phyloP scores from a whole-genome alignment of 2,329 filamentous ascomycete genomes.

The Sarocladium strictum region DNA sequence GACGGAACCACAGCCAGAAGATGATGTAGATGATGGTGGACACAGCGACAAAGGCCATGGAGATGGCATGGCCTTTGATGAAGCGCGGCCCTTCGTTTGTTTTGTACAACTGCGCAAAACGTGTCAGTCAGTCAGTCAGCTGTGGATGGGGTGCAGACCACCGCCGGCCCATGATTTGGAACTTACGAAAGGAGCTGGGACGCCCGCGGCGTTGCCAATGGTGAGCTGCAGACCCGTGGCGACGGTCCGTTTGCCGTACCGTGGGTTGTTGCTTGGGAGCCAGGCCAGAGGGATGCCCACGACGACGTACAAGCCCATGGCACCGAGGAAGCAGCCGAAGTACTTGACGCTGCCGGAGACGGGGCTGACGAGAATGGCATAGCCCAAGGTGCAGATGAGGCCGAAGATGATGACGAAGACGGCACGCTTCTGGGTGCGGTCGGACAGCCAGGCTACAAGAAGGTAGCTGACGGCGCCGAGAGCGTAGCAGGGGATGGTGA shows the following conservation, averaged over 20 bases:
- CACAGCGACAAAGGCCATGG: slow-evolving; percentile 39
- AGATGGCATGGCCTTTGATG: slow-evolving; percentile 43
- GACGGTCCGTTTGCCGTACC: slow-evolving; percentile 59
- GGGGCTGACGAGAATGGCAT: slow-evolving; percentile 52
- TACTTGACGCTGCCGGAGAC: slow-evolving; percentile 50
- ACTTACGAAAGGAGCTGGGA: slow-evolving; percentile 51
- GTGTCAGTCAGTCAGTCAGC: rapidly evolving
- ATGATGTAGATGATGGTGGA: slow-evolving; percentile 35
- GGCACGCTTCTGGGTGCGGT: slow-evolving; percentile 50
- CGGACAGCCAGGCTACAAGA: slow-evolving; percentile 49
- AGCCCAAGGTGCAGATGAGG: slow-evolving; percentile 45
- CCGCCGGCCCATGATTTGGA: too few species aligned
- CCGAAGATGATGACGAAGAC: slow-evolving; percentile 48
- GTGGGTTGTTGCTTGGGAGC: slow-evolving; percentile 51
- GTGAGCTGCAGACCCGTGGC: slow-evolving; percentile 57
- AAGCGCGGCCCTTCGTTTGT: slow-evolving; percentile 35
- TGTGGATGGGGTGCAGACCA: neutral
- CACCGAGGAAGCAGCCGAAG: slow-evolving; percentile 56
- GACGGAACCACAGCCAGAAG: slow-evolving; percentile 24
- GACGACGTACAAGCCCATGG: slow-evolving; percentile 51
- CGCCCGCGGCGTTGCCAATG: slow-evolving; percentile 56
- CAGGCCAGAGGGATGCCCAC: slow-evolving; percentile 31
- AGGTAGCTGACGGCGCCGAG: slow-evolving; percentile 57
- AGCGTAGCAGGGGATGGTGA: slow-evolving; percentile 62
- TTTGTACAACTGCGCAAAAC: slow-evolving; percentile 18